Conservation (phyloP, 139 green algal species). For the Picocystis salinarum region DNA sequence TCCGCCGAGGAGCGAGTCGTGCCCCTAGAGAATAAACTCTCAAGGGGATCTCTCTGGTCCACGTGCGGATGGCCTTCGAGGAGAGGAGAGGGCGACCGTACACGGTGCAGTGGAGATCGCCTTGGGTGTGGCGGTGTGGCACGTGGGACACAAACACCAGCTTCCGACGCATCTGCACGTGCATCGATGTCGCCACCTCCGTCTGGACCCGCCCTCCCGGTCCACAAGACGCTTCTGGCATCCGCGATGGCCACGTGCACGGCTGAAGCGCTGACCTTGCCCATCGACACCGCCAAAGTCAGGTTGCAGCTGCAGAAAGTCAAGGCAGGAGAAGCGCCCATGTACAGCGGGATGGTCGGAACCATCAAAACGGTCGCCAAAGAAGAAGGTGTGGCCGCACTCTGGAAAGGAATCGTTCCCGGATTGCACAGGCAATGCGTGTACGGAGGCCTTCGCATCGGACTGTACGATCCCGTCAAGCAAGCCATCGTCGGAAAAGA, state of each 20-base stretch:
- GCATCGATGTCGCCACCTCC: no score
- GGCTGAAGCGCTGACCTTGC: conserved; percentile 34
- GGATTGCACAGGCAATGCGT: conserved; percentile 84
- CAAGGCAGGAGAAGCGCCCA: not conserved
- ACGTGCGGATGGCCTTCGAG: no score
- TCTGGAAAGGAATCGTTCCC: conserved; percentile 90
- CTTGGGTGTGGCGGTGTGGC: no score
- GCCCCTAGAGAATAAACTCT: no score
- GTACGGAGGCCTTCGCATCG: conserved; percentile 89
- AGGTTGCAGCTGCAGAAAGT: conserved; percentile 72
- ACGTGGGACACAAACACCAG: no score
- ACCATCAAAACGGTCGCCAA: conserved; percentile 69
- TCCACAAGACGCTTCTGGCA: not conserved
- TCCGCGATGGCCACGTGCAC: conserved; percentile 1
- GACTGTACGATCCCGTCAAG: conserved; percentile 93
- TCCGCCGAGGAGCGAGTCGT: no score
- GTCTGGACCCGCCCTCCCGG: no score
- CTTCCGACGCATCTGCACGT: no score
- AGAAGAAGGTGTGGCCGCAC: conserved; percentile 64
- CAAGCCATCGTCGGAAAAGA: conserved; percentile 58
- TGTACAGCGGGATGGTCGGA: conserved; percentile 60
- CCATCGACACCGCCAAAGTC: conserved; percentile 93
- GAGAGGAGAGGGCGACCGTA: no score
- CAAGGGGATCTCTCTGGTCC: no score
- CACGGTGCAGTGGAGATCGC: no score